Conservation (phyloP, 352 stramenopile species). For the Globisporangium rhizosaccharum region DNA sequence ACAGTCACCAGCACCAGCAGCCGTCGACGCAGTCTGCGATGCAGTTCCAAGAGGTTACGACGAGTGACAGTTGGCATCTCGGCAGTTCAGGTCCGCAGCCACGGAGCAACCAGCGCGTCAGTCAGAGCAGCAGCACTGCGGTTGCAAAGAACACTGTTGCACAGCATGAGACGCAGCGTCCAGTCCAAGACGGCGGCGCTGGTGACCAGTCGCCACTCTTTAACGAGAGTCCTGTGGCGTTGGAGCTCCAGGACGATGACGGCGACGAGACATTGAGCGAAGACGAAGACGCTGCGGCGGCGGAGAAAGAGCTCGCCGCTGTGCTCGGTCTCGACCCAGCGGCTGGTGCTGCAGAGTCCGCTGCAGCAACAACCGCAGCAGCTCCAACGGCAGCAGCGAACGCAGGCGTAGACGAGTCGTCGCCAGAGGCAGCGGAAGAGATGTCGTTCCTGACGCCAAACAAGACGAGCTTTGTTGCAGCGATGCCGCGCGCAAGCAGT, state of each 20-base stretch:
- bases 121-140: neutral
- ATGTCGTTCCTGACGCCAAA: conserved; percentile 49
- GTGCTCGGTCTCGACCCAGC: neutral
- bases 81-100: neutral
- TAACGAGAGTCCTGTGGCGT: no score
- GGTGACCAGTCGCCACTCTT: no score
- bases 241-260: neutral
- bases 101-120: neutral
- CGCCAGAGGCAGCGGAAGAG: neutral
- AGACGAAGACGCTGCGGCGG: neutral
- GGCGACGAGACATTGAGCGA: neutral
- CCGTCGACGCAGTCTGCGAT: no score
- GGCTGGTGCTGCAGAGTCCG: no score
- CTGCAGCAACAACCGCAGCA: neutral
- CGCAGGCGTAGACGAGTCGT: neutral
- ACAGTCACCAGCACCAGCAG: no score
- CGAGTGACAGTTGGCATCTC: no score
- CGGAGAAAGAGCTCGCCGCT: neutral
- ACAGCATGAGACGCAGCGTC: no score
- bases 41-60: no score
- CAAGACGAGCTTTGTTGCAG: conserved; percentile 27
- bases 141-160: neutral
- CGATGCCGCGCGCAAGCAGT: conserved; percentile 6
- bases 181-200: neutral
- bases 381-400: neutral